These are phyloP conservation scores for Flaveria linearis DNA, from an alignment of 129 eudicot species.

Conservation along the genomic window DNA sequence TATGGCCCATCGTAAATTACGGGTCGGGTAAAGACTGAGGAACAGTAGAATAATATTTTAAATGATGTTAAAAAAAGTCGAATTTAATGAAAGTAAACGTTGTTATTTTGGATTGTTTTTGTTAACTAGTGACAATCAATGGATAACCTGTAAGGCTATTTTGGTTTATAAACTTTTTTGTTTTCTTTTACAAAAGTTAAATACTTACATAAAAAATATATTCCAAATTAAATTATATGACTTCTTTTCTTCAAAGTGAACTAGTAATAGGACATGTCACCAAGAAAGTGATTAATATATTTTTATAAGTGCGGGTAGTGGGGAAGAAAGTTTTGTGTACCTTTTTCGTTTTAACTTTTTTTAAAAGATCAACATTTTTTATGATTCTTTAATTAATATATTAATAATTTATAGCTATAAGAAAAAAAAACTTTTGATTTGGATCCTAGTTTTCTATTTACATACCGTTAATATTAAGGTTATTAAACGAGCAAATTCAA, in stretches of 20 bases:
- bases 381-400: neutral
- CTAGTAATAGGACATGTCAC: constrained; percentile 24
- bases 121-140: neutral
- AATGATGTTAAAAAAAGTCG: too few relatives aligned
- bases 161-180: neutral
- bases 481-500: too few relatives aligned
- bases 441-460: too few relatives aligned
- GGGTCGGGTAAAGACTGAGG: constrained; percentile 16
- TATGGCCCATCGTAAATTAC: neutral
- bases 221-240: constrained; percentile 20
- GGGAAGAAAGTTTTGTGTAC: constrained; percentile 22
- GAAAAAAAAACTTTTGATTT: neutral
- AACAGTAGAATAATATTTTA: neutral
- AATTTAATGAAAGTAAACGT: too few relatives aligned
- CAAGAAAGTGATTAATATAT: neutral
- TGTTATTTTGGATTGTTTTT: too few relatives aligned
- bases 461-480: too few relatives aligned
- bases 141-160: neutral
- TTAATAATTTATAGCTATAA: neutral
- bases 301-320: constrained; percentile 21
- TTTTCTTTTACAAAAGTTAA: neutral
- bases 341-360: neutral
- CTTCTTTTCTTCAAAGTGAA: constrained; percentile 27
- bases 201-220: neutral
- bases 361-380: neutral